phyloP scores from a whole-genome alignment of 1,139 yeast species.

The Suhomyces wounanorum region DNA sequence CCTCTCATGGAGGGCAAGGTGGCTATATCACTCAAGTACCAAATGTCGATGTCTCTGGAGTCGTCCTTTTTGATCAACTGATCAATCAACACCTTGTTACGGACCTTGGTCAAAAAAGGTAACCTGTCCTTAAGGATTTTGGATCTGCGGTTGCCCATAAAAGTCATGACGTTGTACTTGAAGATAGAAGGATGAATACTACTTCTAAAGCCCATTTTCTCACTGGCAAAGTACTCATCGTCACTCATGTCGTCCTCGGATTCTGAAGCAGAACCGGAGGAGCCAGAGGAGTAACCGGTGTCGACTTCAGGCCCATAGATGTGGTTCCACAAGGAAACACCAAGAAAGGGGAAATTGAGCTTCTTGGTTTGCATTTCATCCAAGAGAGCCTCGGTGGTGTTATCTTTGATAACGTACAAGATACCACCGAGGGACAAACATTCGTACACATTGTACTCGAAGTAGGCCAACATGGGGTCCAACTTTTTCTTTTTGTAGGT shows the following conservation, averaged over 20 bases:
- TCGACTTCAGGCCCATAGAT: slow-evolving; percentile 27
- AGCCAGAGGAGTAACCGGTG: slow-evolving; percentile 22
- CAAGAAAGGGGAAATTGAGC: slow-evolving; percentile 32
- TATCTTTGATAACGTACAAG: slow-evolving; percentile 37
- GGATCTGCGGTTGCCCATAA: slow-evolving; percentile 38
- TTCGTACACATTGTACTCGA: slow-evolving; percentile 40
- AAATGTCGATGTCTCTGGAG: slow-evolving; percentile 23
- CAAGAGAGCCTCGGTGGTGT: slow-evolving; percentile 28
- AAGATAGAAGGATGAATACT: slow-evolving; percentile 32
- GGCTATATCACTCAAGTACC: slow-evolving; percentile 46
- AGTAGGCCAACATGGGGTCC: slow-evolving; percentile 39
- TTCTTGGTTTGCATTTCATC: slow-evolving; percentile 26
- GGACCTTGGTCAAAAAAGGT: slow-evolving; percentile 36
- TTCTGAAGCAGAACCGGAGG: slow-evolving; percentile 14
- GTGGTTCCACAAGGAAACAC: slow-evolving; percentile 43
- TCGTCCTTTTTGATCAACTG: slow-evolving; percentile 17
- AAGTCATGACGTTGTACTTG: slow-evolving; percentile 37
- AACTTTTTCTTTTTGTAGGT: slow-evolving; percentile 30
- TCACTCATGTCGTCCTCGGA: slow-evolving; percentile 18
- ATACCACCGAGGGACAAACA: slow-evolving; percentile 37
- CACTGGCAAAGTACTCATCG: slow-evolving; percentile 20
- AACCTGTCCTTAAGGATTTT: slow-evolving; percentile 37
- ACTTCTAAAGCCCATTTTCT: slow-evolving; percentile 22
- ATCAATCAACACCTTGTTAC: slow-evolving; percentile 28
- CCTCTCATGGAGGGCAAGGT: slow-evolving; percentile 44